Base-by-base conservation (phyloP, 2,329 filamentous ascomycete genomes). In the Fusarium sp. region DNA sequence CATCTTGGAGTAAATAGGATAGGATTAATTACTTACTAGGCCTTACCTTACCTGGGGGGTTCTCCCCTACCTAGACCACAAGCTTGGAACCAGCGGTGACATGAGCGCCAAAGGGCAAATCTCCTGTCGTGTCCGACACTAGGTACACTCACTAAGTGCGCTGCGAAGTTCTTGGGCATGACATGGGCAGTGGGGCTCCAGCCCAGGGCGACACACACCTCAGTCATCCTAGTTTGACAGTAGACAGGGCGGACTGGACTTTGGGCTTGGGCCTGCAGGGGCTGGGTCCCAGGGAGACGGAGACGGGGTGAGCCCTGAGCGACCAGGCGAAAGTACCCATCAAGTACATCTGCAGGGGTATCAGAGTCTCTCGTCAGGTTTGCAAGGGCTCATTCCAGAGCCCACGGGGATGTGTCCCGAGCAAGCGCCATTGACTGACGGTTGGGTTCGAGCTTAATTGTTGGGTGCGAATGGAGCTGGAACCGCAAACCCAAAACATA, bases 21-120 rank as follows among this genome's bases (percentile, higher is more conserved):
- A 73, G 63, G 72, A 73, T 71, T 70, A 70, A 66, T 72, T 63
- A 59, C 68, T 74, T 66, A 46, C 68, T 74, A 75, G 76, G 71
- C 70, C 74, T 52, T 52, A 38, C 50, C 50, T 52, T 42, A 20
- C 16, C 32, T 52, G 50, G 32, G 50, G 50, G 18, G 32, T 29
- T 52, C 24, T 43, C 34, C 32, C 50, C 50, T 52, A 52, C 50
- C 68, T 74, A 75, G 76, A 73, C 72, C 76, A 72, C 68, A 64
- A 77, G 74, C 73, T 78, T 77, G 72, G 71, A 75, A 77, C 74
- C 73, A 74, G 78, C 78, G 77, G 77, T 79, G 77, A 77, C 78
- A 77, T 78, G 75, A 77, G 75, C 63, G 67, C 68, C 55, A 73
- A 68, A 67, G 68, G 68, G 70, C 71, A 74, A 74, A 72, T 75